Evolutionary conservation across 2,329 filamentous ascomycete species (phyloP), one percentile per base, ranked within the genome.

Genomic region (Phialocephala subalpina): DNA sequence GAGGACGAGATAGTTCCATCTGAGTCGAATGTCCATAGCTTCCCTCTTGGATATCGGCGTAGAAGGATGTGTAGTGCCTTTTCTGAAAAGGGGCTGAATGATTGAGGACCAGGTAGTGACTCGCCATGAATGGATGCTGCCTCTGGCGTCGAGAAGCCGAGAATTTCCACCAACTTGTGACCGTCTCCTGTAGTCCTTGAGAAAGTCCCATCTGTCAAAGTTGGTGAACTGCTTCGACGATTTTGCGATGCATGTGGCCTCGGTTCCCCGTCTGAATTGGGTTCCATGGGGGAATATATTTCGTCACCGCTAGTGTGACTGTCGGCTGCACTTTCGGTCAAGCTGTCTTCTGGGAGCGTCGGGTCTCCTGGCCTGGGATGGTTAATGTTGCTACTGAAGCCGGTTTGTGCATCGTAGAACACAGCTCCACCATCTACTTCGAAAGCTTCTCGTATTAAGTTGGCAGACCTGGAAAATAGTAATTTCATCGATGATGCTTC

Each of bases 1-100:
- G 80, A 79, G 4, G 80, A 80, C 4, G 79, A 80, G 1, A 83
- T 66, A 36, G 76, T 70, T 0, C 80, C 78, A 69, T 82, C 80
- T 1, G 74, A 77, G 56, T 83, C 80, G 63, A 83, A 82, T 1
- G 80, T 81, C 81, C 81, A 84, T 1, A 84, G 69, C 58, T 82
- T 82, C 14, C 82, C 82, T 60, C 79, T 78, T 5, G 80, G 79
- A 65, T 83, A 83, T n/a, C 80, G 78, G 27, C 76, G 77, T 11
- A 83, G 71, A 14, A 83, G 71, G 14, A 65, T 60, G 12, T 74
- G 70, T 25, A 77, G 63, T 2, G 69, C 62, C 42, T 72, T 74
- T 58, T 77, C 74, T n/a, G 73, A 65, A 20, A 77, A 68, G 2
- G 73, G 68, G n/a, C 61, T 56, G 62, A 76, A 76, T 2, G 67